These are phyloP conservation scores for Boletus pseudopeckii DNA, from an alignment of 768 basidiomycete genomes.

Conservation along the genomic window DNA sequence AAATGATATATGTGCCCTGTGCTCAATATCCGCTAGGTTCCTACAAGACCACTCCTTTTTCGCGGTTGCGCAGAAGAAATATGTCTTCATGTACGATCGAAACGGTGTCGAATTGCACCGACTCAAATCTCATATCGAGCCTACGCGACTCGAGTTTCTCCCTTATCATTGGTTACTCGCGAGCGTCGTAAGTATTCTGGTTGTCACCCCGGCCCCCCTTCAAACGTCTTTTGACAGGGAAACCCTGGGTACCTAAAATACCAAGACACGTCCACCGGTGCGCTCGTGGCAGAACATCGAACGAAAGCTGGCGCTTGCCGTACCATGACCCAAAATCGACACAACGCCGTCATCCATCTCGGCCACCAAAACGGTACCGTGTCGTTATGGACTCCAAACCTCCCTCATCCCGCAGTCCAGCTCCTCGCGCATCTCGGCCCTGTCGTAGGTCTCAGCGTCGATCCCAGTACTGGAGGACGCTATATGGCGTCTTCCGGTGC, in stretches of 20 bases:
- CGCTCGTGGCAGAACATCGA: conserved; percentile 79
- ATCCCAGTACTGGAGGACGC: conserved; percentile 79
- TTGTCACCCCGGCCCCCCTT: not conserved
- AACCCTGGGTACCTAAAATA: conserved; percentile 92
- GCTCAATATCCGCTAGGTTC: conserved; percentile 49
- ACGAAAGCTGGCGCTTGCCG: conserved; percentile 85
- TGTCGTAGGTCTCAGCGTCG: conserved; percentile 74
- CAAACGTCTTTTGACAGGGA: conserved; percentile 44
- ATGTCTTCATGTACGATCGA: conserved; percentile 93
- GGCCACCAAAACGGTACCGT: conserved; percentile 95
- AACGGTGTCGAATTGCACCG: conserved; percentile 91
- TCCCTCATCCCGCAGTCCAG: conserved; percentile 87
- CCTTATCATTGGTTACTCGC: conserved; percentile 95
- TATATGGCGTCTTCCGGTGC: conserved; percentile 90
- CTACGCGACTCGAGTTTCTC: conserved; percentile 85
- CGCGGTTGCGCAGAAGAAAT: conserved; percentile 95
- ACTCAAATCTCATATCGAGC: conserved; percentile 81
- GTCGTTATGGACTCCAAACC: conserved; percentile 96
- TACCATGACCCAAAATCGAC: conserved; percentile 85
- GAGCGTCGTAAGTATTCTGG: conserved; percentile 57
- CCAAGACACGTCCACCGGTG: conserved; percentile 94
- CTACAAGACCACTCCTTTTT: conserved; percentile 91
- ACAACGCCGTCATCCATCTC: conserved; percentile 91
- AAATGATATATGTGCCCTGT: not conserved
- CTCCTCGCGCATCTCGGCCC: conserved; percentile 90